phyloP scores from a whole-genome alignment of 805 yeast genomes.

The Saturnispora besseyi region DNA sequence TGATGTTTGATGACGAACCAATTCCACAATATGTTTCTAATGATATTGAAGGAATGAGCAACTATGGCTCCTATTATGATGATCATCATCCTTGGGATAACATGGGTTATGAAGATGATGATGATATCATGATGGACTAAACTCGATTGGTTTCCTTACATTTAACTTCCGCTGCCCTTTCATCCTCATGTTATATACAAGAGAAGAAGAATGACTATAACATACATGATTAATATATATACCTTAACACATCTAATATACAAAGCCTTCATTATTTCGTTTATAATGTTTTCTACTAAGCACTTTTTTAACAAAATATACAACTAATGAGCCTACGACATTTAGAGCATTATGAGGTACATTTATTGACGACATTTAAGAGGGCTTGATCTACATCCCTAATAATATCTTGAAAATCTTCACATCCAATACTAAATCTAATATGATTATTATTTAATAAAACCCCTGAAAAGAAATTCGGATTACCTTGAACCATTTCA shows the following conservation, averaged over 20 bases:
- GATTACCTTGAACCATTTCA: constrained; percentile 32
- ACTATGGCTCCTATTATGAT: constrained; percentile 13
- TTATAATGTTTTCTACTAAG: not conserved
- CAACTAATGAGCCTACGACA: not conserved
- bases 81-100: constrained; percentile 10
- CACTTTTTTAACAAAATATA: not conserved
- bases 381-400: constrained; percentile 38
- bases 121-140: constrained; percentile 8
- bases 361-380: constrained; percentile 14
- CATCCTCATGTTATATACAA: not conserved
- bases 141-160: not conserved
- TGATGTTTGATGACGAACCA: constrained; percentile 1
- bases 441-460: constrained; percentile 23
- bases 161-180: not conserved
- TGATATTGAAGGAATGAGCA: constrained; percentile 10
- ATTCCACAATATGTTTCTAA: not conserved
- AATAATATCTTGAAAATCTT: constrained; percentile 41
- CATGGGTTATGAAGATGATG: constrained; percentile 7
- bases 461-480: constrained; percentile 19
- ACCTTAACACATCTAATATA: not conserved
- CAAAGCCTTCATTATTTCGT: not conserved
- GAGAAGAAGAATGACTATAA: not conserved
- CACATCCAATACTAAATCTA: constrained; percentile 46
- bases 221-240: not conserved
- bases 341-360: not conserved